Evolutionary conservation across 2,329 filamentous ascomycete species (phyloP), one percentile per base, ranked within the genome.

Genomic region (Neofusicoccum ribis): DNA sequence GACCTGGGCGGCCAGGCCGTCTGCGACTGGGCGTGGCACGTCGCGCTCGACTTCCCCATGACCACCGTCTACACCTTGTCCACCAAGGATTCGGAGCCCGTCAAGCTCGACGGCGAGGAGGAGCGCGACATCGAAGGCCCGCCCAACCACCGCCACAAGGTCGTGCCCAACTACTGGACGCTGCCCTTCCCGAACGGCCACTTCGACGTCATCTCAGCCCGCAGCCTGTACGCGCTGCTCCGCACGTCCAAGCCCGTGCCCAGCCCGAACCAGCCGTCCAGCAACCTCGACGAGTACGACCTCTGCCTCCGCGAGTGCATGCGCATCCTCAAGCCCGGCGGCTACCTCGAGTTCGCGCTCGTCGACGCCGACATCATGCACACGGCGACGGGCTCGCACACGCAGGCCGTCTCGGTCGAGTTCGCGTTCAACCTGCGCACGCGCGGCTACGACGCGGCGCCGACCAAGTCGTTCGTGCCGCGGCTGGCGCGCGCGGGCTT

Each of bases 21-120:
- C 14, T 94, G 92, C 74, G 93, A 96, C 77, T 99, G 95, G 95
- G 94, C 91, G 23, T 99, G 95, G 95, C 89, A 95, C 74, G 91
- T 92, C 65, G 93, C 95, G 0, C 84, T 91, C 56, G 90, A 94
- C 75, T 95, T 93, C 77, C 92, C 91, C 17, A 89, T 92, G 75
- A 86, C 91, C 65, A 93, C 92, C 75, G 87, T 97, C 63, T 96
- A 93, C 80, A 97, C 94, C 0, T 92, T 94, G 63, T 91, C 90
- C 43, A 92, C 89, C 68, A 75, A 74, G 65, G 75, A 78, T 61
- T 73, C 77, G 43, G 78, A 78, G 7, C 70, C 73, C 23, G 59
- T 63, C 31, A 73, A 77, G 63, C 70, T 71, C 47, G 75, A 56
- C 37, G 31, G 37, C 31, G 51, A 90, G 91, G 77, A 65, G 41